Evolutionary conservation across 2,329 filamentous ascomycete genomes (phyloP).

Genomic region (Fusarium sarcochroum): DNA sequence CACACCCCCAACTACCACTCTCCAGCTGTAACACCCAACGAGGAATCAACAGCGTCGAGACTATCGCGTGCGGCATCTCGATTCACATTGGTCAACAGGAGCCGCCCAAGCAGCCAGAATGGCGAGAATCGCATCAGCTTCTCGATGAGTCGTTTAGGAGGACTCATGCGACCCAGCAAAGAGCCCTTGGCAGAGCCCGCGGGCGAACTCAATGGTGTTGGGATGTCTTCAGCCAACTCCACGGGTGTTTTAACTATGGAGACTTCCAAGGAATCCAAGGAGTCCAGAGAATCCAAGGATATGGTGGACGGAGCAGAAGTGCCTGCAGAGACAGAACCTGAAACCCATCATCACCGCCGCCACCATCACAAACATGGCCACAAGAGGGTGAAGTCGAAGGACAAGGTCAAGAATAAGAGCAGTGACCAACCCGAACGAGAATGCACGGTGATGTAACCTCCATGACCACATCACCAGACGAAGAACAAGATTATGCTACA

Average conservation of each 20-base stretch:
- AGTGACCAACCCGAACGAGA: conserved; percentile 61
- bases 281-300: conserved; percentile 33
- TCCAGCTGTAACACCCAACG: conserved; percentile 60
- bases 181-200: conserved; percentile 54
- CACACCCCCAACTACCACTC: conserved; percentile 56
- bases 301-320: conserved; percentile 40
- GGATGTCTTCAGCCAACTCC: conserved; percentile 47
- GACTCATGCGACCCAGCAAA: conserved; percentile 66
- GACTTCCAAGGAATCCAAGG: conserved; percentile 32
- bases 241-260: conserved; percentile 47
- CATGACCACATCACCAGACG: background rate
- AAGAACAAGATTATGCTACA: conserved; percentile 6
- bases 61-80: conserved; percentile 70
- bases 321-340: conserved; percentile 40
- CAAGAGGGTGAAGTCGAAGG: conserved; percentile 57
- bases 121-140: conserved; percentile 71
- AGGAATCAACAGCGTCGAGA: conserved; percentile 68
- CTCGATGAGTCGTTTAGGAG: conserved; percentile 69
- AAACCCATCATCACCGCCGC: conserved; percentile 40
- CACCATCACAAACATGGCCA: conserved; percentile 53
- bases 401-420: conserved; percentile 56
- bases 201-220: conserved; percentile 46
- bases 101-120: conserved; percentile 70
- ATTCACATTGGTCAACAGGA: conserved; percentile 64
- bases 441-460: conserved; percentile 62